A percentile compares a stretch with the other conserved stretches of the same genome.
Conservation (phyloP, 495 filamentous ascomycete genomes). For the Bryoglossum gracile region DNA sequence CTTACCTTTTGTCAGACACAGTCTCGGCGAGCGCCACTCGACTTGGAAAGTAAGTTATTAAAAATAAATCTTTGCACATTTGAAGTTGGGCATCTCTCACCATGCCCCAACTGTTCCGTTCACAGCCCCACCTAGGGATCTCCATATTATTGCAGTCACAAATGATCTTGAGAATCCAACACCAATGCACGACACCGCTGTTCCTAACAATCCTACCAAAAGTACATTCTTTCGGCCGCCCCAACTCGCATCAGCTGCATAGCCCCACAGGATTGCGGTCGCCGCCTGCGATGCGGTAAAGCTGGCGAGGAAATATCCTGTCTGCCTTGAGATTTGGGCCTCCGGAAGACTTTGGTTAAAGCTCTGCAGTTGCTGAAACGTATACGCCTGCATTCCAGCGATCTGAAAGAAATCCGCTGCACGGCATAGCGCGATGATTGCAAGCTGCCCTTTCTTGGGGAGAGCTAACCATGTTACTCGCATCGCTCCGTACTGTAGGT, state of each 20-base stretch:
- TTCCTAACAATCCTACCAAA: slow-evolving; percentile 64
- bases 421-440: slow-evolving; percentile 35
- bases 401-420: slow-evolving; percentile 42
- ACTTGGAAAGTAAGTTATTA: no score
- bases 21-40: no score
- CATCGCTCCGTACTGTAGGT: no score
- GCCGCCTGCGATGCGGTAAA: slow-evolving; percentile 67
- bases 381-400: slow-evolving; percentile 47
- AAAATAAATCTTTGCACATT: no score
- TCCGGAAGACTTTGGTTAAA: slow-evolving; percentile 56
- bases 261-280: slow-evolving; percentile 77
- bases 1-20: no score
- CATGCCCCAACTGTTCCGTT: slow-evolving; percentile 79
- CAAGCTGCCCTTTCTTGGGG: slow-evolving; percentile 36
- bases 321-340: slow-evolving; percentile 62
- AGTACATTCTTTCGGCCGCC: slow-evolving; percentile 70
- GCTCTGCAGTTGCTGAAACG: slow-evolving; percentile 68
- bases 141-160: slow-evolving; percentile 60
- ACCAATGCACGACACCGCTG: slow-evolving; percentile 54
- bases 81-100: no score
- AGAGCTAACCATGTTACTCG: slow-evolving; percentile 29
- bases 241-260: slow-evolving; percentile 59
- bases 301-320: slow-evolving; percentile 69
- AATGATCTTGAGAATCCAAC: slow-evolving; percentile 70
- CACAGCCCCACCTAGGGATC: slow-evolving; percentile 61